A percentile compares a stretch with the other conserved stretches of the same genome.
phyloP scores from a whole-genome alignment of 345 rosid genomes.

The Eucalyptus curtisii region DNA sequence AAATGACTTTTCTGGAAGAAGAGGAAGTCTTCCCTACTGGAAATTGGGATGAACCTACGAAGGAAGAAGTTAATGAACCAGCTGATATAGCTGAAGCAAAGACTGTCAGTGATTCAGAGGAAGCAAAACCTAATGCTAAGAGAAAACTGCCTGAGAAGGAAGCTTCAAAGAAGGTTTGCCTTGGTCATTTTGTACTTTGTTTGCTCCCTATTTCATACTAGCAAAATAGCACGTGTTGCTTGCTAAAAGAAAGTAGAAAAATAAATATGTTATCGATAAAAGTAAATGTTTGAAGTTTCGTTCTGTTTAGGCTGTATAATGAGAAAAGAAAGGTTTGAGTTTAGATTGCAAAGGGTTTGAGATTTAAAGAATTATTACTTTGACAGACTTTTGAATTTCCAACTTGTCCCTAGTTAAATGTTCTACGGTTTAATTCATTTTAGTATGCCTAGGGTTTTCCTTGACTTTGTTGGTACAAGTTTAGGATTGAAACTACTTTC shows the following conservation, averaged over 20 bases:
- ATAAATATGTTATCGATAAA: neutral
- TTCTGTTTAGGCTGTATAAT: neutral
- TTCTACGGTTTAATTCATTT: neutral
- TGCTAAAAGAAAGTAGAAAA: neutral
- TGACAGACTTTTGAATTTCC: neutral
- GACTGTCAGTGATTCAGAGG: slow-evolving; percentile 15
- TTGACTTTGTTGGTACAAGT: neutral
- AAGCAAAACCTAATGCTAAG: slow-evolving; percentile 37
- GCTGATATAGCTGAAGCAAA: slow-evolving; percentile 8
- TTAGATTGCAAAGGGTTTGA: neutral
- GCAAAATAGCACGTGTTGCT: neutral
- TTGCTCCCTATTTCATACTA: neutral
- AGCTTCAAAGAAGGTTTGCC: slow-evolving; percentile 56
- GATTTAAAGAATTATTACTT: neutral
- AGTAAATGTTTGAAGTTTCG: neutral
- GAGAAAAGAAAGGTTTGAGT: neutral
- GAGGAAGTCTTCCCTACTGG: slow-evolving; percentile 58
- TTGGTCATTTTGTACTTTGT: neutral
- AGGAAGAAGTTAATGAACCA: slow-evolving; percentile 26
- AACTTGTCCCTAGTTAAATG: neutral
- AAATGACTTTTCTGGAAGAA: slow-evolving; percentile 79
- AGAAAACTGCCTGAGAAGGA: slow-evolving; percentile 51
- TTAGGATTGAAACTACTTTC: neutral
- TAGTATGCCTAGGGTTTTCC: neutral
- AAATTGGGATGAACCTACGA: slow-evolving; percentile 15